These are phyloP conservation scores for Meyerozyma sp. DNA, from an alignment of 1,139 yeast genomes.

Conservation along the genomic window DNA sequence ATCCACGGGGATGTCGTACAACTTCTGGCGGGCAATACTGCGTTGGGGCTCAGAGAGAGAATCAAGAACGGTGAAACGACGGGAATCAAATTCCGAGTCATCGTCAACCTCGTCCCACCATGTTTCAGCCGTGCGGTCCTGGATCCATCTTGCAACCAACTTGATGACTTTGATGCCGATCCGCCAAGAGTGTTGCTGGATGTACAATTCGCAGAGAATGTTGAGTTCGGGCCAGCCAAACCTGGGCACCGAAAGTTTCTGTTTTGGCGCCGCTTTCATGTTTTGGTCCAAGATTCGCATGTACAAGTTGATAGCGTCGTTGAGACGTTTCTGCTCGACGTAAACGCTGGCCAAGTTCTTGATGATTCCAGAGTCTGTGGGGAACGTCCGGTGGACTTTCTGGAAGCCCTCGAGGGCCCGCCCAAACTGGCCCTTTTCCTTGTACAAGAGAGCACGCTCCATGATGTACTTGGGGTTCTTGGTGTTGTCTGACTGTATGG, in stretches of 20 bases:
- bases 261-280: slow-evolving; percentile 25
- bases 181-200: slow-evolving; percentile 58
- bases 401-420: slow-evolving; percentile 76
- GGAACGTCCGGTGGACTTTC: slow-evolving; percentile 54
- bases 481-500: slow-evolving; percentile 52
- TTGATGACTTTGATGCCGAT: slow-evolving; percentile 64
- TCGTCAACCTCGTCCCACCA: slow-evolving; percentile 79
- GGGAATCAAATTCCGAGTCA: slow-evolving; percentile 77
- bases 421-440: slow-evolving; percentile 57
- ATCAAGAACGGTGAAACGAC: slow-evolving; percentile 42
- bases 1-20: slow-evolving; percentile 67
- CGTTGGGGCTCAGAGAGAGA: slow-evolving; percentile 8
- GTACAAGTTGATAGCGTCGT: slow-evolving; percentile 79
- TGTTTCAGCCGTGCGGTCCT: slow-evolving; percentile 59
- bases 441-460: slow-evolving; percentile 61
- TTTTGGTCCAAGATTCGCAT: slow-evolving; percentile 60
- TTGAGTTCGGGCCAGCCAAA: slow-evolving; percentile 91
- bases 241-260: slow-evolving; percentile 24
- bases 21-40: slow-evolving; percentile 28
- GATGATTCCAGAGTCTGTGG: slow-evolving; percentile 56
- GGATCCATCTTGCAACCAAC: slow-evolving; percentile 78
- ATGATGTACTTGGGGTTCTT: slow-evolving; percentile 51
- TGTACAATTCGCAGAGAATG: slow-evolving; percentile 72
- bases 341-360: slow-evolving; percentile 75
- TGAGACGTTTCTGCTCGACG: slow-evolving; percentile 66